A percentile compares a stretch with the other conserved stretches of the same genome.
These are phyloP conservation scores for Phallus indusiatus DNA, from an alignment of 768 basidiomycete genomes.

Conservation along the genomic window DNA sequence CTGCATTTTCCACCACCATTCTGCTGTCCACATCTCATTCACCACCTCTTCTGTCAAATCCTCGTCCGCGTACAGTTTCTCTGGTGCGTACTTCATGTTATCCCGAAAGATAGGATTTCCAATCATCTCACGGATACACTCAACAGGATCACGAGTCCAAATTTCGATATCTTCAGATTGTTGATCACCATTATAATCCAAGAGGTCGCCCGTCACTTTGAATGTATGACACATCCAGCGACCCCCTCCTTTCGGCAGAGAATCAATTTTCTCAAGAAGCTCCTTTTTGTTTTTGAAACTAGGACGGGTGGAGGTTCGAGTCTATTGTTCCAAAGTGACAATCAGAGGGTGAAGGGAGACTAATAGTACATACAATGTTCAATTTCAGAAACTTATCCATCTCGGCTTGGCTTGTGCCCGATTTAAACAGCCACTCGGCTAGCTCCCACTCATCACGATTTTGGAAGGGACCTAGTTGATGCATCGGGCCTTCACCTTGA, in stretches of 20 bases:
- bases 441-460: slow-evolving; percentile 25
- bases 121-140: slow-evolving; percentile 22
- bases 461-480: too few relatives aligned
- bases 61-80: slow-evolving; percentile 2
- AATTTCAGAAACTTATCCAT: slow-evolving; percentile 19
- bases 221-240: too few relatives aligned
- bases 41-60: background rate
- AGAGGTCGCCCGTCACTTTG: slow-evolving; percentile 16
- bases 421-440: slow-evolving; percentile 22
- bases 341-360: background rate
- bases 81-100: slow-evolving; percentile 6
- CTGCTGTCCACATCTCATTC: slow-evolving; percentile 5
- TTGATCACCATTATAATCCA: slow-evolving; percentile 8
- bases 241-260: too few relatives aligned
- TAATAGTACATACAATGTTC: background rate
- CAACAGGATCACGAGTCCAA: slow-evolving; percentile 23
- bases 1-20: slow-evolving; percentile 4
- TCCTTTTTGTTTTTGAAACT: background rate
- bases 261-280: background rate
- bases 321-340: background rate
- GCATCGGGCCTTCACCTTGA: too few relatives aligned
- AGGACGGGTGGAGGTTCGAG: background rate
- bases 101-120: slow-evolving; percentile 17
- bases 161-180: slow-evolving; percentile 16
- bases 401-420: slow-evolving; percentile 18